Conservation (phyloP, 768 basidiomycete genomes). For the Rhodotorula diobovata region DNA sequence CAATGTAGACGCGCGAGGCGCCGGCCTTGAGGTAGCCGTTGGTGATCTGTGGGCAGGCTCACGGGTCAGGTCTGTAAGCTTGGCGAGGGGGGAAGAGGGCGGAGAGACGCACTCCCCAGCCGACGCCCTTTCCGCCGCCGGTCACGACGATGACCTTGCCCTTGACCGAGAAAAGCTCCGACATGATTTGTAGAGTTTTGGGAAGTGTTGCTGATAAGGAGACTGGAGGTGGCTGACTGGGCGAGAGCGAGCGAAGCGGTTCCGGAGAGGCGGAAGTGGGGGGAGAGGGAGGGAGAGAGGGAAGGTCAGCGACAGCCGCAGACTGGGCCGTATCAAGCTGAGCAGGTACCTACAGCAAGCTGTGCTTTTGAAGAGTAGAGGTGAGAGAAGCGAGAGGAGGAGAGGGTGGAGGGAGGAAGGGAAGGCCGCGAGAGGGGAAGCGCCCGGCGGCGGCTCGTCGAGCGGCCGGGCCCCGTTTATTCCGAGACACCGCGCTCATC, state of each 20-base stretch:
- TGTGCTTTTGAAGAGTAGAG: too few relatives aligned
- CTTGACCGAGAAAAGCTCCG: constrained; percentile 39
- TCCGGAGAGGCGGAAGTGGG: background rate
- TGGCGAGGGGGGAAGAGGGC: background rate
- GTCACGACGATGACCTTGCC: constrained; percentile 58
- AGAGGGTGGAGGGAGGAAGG: too few relatives aligned
- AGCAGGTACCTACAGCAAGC: too few relatives aligned
- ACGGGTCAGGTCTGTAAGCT: too few relatives aligned
- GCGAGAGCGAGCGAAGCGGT: background rate
- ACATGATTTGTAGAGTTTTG: background rate
- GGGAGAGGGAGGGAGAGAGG: background rate
- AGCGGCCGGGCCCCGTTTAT: too few relatives aligned
- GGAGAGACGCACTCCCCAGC: constrained; percentile 50
- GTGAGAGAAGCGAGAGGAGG: too few relatives aligned
- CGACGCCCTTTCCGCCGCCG: constrained; percentile 64
- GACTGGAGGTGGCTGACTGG: background rate
- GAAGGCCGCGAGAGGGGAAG: too few relatives aligned
- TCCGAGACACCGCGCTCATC: too few relatives aligned
- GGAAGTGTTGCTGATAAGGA: background rate
- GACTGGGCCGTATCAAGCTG: too few relatives aligned
- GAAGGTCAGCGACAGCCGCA: too few relatives aligned
- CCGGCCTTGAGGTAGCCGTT: constrained; percentile 62
- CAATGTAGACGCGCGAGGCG: constrained; percentile 60
- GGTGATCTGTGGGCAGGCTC: constrained; percentile 53
- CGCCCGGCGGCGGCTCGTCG: too few relatives aligned